Base-by-base conservation (phyloP, 2,329 filamentous ascomycete species). In the Trichoderma lentiforme region DNA sequence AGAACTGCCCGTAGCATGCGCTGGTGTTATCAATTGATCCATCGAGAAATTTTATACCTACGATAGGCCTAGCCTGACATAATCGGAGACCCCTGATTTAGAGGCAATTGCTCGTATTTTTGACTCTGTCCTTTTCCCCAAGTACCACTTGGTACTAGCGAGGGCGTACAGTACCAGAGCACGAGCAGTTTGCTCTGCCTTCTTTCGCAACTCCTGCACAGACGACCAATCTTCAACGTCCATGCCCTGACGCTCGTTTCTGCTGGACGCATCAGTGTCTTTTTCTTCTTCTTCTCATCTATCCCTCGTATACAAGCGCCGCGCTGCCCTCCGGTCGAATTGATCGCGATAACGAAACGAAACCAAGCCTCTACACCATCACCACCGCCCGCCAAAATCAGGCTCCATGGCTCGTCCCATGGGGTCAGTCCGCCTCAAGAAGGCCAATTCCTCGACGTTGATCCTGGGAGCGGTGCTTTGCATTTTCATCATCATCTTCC, bases 361-460 rank as follows among this genome's bases (percentile, higher is more conserved):
- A 34, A 21, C 57, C 57, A 18, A 60, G 8, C 24, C 47, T 24
- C 21, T 24, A 28, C 24, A 28, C 14, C 9, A 60, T 21, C 26
- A 32, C 57, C 30, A 34, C 18, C 57, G 51, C 47, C 30, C 47
- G 9, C 24, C 21, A 24, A 53, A 53, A 53, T 53, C 47, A 62
- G 47, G 64, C 65, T 65, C 64, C 81, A 88, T 88, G 86, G 85
- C 86, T 79, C 85, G 86, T 80, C 84, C 87, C 80, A 85, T 90
- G 85, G 87, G 88, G 78, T 85, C 88, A 76, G 86, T 89, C 76
- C 92, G 93, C 83, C 88, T 95, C 80, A 93, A 93, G 84, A 92
- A 92, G 84, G 89, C 91, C 80, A 96, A 90, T 82, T 91, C 93
- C 74, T 86, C 92, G 79, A 95, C 92, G 70, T 84, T 95, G 74